Evolutionary conservation across 2,329 filamentous ascomycete species (phyloP).

Genomic region (Fusarium chuoi): DNA sequence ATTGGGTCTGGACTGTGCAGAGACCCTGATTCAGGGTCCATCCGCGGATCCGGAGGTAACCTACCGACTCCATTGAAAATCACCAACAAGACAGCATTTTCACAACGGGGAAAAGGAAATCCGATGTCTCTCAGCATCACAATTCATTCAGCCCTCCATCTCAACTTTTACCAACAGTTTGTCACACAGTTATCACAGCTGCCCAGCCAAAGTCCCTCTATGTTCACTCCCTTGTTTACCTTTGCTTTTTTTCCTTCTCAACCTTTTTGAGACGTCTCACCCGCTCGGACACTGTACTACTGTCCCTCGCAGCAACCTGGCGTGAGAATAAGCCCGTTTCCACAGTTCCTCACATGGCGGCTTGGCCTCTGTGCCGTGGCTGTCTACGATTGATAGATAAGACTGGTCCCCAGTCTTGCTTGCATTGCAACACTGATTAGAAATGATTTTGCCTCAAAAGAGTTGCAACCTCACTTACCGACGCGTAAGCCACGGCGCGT

Average conservation of each 20-base stretch:
- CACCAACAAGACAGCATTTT: neutral
- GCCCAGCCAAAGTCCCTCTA: neutral
- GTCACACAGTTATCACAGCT: neutral
- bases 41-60: conserved; percentile 17
- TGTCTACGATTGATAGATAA: neutral
- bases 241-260: neutral
- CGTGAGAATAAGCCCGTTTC: neutral
- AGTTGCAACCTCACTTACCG: neutral
- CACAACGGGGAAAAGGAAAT: neutral
- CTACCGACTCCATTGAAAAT: neutral
- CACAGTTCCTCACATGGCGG: neutral
- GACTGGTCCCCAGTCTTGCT: neutral
- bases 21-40: conserved; percentile 25
- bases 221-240: neutral
- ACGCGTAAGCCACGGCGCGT: conserved; percentile 15
- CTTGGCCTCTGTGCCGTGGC: neutral
- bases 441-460: neutral
- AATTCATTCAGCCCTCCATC: neutral
- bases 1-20: conserved; percentile 5
- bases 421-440: neutral
- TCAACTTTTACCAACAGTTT: neutral
- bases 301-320: neutral
- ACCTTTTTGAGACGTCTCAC: neutral
- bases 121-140: neutral
- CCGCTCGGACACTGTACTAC: neutral